Evolutionary conservation across 2,329 filamentous ascomycete species (phyloP).

Genomic region (Stachybotrys chartarum): DNA sequence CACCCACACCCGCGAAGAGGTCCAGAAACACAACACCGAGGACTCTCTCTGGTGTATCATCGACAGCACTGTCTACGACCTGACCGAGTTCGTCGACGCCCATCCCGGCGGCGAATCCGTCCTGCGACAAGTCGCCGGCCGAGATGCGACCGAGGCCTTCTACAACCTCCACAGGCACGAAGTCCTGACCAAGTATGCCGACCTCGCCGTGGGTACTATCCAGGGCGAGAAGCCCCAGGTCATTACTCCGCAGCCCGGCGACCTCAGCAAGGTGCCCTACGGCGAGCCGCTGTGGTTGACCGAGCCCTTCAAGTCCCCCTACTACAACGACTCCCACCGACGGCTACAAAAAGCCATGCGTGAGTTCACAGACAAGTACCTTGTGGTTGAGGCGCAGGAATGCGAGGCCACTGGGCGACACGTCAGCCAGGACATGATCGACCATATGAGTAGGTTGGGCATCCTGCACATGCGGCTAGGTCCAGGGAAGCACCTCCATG

Average conservation of each 20-base stretch:
- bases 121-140: conserved; percentile 71
- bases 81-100: conserved; percentile 76
- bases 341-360: conserved; percentile 62
- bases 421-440: conserved; percentile 66
- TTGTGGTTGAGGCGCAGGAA: conserved; percentile 67
- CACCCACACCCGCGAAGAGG: conserved; percentile 55
- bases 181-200: conserved; percentile 72
- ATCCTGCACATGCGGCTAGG: conserved; percentile 78
- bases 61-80: conserved; percentile 81
- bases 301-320: conserved; percentile 69
- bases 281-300: conserved; percentile 79
- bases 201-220: conserved; percentile 69
- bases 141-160: conserved; percentile 75
- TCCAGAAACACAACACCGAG: conserved; percentile 68
- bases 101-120: conserved; percentile 80
- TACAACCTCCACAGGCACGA: conserved; percentile 92
- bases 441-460: conserved; percentile 67
- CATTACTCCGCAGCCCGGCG: conserved; percentile 60
- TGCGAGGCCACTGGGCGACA: conserved; percentile 68
- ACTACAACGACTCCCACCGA: conserved; percentile 70
- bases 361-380: conserved; percentile 63
- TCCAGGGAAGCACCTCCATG: conserved; percentile 74
- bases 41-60: conserved; percentile 79
- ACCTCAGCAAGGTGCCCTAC: conserved; percentile 72
- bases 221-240: conserved; percentile 69